phyloP scores from a whole-genome alignment of 2,329 filamentous ascomycete species.

The Cladosporium phlei region DNA sequence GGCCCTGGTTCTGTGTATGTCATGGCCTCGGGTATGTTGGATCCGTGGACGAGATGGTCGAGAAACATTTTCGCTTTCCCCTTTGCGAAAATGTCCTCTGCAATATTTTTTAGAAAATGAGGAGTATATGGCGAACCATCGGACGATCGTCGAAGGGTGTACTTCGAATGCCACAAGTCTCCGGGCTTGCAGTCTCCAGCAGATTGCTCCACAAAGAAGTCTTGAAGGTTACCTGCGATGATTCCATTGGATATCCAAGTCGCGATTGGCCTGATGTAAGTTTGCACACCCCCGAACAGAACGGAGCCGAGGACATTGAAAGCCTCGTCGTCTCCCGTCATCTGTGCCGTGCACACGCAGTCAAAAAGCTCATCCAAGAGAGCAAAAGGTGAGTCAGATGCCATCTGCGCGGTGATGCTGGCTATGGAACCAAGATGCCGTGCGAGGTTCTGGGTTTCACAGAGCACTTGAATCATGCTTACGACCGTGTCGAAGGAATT shows the following conservation, averaged over 20 bases:
- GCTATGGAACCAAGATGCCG: background rate
- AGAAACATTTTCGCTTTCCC: conserved; percentile 86
- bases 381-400: conserved; percentile 45
- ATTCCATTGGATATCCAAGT: conserved; percentile 81
- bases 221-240: conserved; percentile 56
- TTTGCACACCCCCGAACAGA: conserved; percentile 76
- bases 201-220: conserved; percentile 69
- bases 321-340: conserved; percentile 57
- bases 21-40: background rate
- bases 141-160: conserved; percentile 58
- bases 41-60: conserved; percentile 59
- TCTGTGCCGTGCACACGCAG: conserved; percentile 63
- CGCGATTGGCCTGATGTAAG: conserved; percentile 75
- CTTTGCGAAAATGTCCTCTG: conserved; percentile 71
- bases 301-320: conserved; percentile 63
- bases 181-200: conserved; percentile 52
- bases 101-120: conserved; percentile 65
- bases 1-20: conserved; percentile 16
- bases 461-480: conserved; percentile 61
- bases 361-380: conserved; percentile 76
- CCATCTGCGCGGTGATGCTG: background rate
- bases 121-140: conserved; percentile 64
- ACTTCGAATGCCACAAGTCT: conserved; percentile 73
- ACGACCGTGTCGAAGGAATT: conserved; percentile 53
- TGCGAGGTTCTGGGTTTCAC: conserved; percentile 36